A percentile compares a stretch with the other conserved stretches of the same genome.
These are phyloP conservation scores for Xylaria bambusicola DNA, from an alignment of 495 filamentous ascomycete species.

Conservation along the genomic window DNA sequence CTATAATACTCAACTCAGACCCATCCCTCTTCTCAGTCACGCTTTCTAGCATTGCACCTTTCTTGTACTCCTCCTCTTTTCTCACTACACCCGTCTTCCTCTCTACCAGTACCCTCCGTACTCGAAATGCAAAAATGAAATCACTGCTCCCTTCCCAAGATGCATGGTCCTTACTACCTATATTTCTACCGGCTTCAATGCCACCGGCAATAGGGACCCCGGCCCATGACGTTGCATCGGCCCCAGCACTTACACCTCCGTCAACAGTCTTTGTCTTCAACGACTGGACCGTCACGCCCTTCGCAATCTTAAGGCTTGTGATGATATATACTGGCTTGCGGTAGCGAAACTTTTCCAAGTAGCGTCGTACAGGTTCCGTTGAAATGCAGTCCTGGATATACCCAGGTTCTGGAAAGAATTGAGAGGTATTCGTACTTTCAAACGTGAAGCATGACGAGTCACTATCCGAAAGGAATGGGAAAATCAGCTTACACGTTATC, in stretches of 20 bases:
- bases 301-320: slow-evolving; percentile 8
- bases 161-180: background rate
- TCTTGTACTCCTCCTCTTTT: background rate
- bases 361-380: slow-evolving; percentile 8
- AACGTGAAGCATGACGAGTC: background rate
- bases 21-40: background rate
- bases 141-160: slow-evolving; percentile 1
- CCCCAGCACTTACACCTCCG: background rate
- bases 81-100: slow-evolving; percentile 1
- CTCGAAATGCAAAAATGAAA: slow-evolving; percentile 12
- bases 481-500: background rate
- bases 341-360: slow-evolving; percentile 12
- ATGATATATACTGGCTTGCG: slow-evolving; percentile 11
- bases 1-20: background rate
- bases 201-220: slow-evolving; percentile 4
- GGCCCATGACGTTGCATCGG: slow-evolving; percentile 6
- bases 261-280: background rate
- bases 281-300: background rate
- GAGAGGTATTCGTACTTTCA: background rate
- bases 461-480: background rate
- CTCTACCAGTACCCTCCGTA: slow-evolving; percentile 1
- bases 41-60: background rate
- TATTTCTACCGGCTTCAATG: background rate
- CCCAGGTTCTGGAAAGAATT: background rate
- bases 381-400: slow-evolving; percentile 1